Conservation (phyloP, 306 rosid species). For the Quercus engelmannii region DNA sequence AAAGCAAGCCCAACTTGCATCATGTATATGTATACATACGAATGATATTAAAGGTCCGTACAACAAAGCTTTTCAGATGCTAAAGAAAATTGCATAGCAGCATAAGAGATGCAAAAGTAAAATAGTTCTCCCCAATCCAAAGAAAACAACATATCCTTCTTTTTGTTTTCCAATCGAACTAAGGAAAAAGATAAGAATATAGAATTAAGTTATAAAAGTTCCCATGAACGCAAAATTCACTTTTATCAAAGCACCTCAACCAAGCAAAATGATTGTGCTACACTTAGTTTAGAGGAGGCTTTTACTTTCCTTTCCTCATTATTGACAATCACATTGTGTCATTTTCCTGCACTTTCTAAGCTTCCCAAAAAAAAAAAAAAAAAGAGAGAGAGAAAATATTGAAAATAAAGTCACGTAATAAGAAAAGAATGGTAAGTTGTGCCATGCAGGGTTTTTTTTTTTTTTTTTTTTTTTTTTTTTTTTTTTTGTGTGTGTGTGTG, state of each 20-base stretch:
- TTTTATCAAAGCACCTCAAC: background rate
- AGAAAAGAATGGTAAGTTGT: no score
- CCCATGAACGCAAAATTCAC: background rate
- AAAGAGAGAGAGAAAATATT: background rate
- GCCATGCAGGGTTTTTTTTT: no score
- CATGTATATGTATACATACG: background rate
- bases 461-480: no score
- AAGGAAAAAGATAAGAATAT: background rate
- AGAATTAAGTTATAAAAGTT: background rate
- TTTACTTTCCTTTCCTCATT: background rate
- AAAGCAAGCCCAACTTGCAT: slow-evolving; percentile 9
- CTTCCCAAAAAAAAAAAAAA: background rate
- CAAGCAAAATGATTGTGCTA: background rate
- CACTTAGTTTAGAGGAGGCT: background rate
- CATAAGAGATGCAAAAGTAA: slow-evolving; percentile 34
- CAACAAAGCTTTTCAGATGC: slow-evolving; percentile 45
- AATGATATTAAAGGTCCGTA: slow-evolving; percentile 31
- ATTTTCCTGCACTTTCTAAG: slow-evolving; percentile 1
- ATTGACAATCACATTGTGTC: background rate
- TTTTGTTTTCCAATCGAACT: background rate
- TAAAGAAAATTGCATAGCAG: slow-evolving; percentile 27
- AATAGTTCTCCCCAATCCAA: slow-evolving; percentile 11
- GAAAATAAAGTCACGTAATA: no score
- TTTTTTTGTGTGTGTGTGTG: no score
- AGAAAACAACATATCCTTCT: slow-evolving; percentile 32